These are phyloP conservation scores for Streptanthus diversifolius DNA, from an alignment of 345 rosid species.

Conservation along the genomic window DNA sequence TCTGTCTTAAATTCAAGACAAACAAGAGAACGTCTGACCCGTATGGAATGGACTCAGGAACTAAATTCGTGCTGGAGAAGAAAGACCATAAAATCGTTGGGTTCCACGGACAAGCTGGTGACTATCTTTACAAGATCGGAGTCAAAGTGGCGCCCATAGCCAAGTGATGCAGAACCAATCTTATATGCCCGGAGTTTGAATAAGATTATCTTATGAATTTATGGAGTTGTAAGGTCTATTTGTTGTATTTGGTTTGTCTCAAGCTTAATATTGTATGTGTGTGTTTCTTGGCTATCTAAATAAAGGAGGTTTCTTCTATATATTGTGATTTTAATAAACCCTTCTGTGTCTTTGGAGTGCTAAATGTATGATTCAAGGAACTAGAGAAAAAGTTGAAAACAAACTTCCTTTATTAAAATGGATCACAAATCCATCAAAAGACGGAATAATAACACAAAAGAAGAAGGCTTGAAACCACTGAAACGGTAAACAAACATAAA, in stretches of 20 bases:
- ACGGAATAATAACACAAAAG: neutral
- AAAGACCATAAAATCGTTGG: slow-evolving; percentile 32
- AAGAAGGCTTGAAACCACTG: neutral
- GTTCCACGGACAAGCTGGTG: slow-evolving; percentile 30
- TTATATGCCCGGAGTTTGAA: neutral
- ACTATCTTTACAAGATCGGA: slow-evolving; percentile 25
- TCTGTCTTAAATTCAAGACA: slow-evolving; percentile 23
- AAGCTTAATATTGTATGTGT: neutral
- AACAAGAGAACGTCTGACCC: slow-evolving; percentile 22
- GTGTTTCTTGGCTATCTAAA: slow-evolving; percentile 3
- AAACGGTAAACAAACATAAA: neutral
- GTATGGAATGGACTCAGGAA: slow-evolving; percentile 23
- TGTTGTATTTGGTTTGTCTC: slow-evolving; percentile 5
- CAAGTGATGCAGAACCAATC: slow-evolving; percentile 6
- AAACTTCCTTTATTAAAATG: neutral
- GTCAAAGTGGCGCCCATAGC: slow-evolving; percentile 29
- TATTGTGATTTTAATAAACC: neutral
- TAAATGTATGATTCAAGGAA: neutral
- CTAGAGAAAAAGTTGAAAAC: neutral
- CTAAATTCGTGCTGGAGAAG: slow-evolving; percentile 19
- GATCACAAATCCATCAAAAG: neutral
- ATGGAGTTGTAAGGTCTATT: neutral
- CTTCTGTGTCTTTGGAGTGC: neutral
- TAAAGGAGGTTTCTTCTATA: neutral
- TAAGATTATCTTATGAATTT: slow-evolving; percentile 6